A percentile compares a stretch with the other conserved stretches of the same genome.
Conservation (phyloP, 179 eudicot genomes). For the Spergularia azorica region DNA sequence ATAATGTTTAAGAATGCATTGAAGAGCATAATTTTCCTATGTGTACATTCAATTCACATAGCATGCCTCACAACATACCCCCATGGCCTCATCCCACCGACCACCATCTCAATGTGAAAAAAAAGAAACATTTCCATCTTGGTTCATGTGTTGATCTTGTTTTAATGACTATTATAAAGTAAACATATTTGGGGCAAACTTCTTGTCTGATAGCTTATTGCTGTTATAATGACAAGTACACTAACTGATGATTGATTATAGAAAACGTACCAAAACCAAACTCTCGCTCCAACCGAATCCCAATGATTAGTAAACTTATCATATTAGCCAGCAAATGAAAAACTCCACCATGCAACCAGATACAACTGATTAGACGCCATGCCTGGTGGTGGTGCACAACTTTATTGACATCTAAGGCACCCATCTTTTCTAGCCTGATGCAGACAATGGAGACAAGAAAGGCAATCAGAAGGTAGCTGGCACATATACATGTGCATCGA, state of each 20-base stretch:
- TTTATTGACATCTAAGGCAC: conserved; percentile 66
- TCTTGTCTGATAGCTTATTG: neutral
- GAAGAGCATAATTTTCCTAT: too few relatives aligned
- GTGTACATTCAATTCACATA: too few relatives aligned
- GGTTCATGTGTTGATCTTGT: too few relatives aligned
- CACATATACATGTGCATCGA: neutral
- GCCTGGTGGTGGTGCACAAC: conserved; percentile 60
- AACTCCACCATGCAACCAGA: conserved; percentile 86
- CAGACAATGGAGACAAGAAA: conserved; percentile 1
- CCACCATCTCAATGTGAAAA: too few relatives aligned
- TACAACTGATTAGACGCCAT: conserved; percentile 85
- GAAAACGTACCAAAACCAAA: conserved; percentile 70
- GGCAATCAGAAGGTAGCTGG: neutral
- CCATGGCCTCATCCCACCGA: too few relatives aligned
- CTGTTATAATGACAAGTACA: neutral
- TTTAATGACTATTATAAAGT: too few relatives aligned
- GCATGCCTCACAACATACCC: too few relatives aligned
- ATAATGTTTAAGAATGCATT: too few relatives aligned
- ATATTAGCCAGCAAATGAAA: conserved; percentile 71
- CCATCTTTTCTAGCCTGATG: conserved; percentile 84
- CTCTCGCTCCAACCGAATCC: conserved; percentile 71
- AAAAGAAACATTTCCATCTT: too few relatives aligned
- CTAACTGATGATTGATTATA: neutral
- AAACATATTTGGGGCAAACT: neutral
- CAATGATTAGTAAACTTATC: conserved; percentile 65